phyloP scores from a whole-genome alignment of 768 basidiomycete species.

The Asterophora lycoperdoides region DNA sequence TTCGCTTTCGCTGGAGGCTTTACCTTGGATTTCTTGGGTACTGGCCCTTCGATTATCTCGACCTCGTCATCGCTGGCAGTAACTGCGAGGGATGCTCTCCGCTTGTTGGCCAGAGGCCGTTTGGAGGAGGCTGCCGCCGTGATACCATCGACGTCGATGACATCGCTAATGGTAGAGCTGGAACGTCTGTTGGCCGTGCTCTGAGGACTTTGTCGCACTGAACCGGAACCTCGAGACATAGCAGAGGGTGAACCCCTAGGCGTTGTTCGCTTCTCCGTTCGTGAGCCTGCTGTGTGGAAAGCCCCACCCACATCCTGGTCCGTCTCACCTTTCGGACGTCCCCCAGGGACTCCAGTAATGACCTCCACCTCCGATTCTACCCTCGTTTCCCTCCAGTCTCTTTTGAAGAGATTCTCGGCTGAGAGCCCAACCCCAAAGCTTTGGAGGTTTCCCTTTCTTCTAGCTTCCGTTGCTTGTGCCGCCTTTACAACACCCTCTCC shows the following conservation, averaged over 20 bases:
- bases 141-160: conserved; percentile 40
- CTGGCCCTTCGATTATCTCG: conserved; percentile 47
- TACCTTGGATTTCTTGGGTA: conserved; percentile 32
- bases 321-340: conserved; percentile 18
- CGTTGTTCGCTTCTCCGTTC: conserved; percentile 21
- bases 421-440: conserved; percentile 63
- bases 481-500: conserved; percentile 48
- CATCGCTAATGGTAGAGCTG: conserved; percentile 40
- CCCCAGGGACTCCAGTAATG: conserved; percentile 15
- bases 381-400: conserved; percentile 77
- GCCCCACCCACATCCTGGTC: conserved; percentile 20
- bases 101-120: conserved; percentile 36
- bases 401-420: conserved; percentile 59
- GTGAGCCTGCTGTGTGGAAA: conserved; percentile 11
- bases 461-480: conserved; percentile 26
- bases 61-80: conserved; percentile 50
- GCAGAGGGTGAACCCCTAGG: conserved; percentile 39
- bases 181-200: conserved; percentile 36
- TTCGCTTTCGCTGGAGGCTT: conserved; percentile 37
- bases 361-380: conserved; percentile 36
- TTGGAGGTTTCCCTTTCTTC: conserved; percentile 43
- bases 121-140: conserved; percentile 21
- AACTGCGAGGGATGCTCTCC: conserved; percentile 37
- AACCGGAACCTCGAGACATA: conserved; percentile 45
- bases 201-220: conserved; percentile 52